Percentiles rank a stretch among this genome's conserved stretches.
Conservation (phyloP, 1,284 basidiomycete species). For the Ganoderma leucocontextum region DNA sequence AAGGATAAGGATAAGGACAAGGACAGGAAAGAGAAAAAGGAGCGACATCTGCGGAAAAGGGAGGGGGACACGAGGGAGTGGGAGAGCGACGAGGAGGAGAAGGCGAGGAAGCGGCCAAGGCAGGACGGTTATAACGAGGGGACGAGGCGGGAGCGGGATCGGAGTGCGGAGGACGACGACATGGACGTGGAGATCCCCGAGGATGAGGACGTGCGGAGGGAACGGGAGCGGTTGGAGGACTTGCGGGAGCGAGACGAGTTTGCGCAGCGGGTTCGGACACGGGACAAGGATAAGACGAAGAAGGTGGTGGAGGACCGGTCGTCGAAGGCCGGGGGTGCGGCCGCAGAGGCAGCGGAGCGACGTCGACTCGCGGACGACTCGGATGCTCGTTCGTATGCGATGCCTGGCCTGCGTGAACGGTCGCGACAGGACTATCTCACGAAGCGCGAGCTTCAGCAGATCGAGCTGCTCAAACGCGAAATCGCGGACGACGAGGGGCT, state of each 20-base stretch:
- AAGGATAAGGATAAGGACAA: slow-evolving; percentile 34
- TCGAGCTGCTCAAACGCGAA: slow-evolving; percentile 92
- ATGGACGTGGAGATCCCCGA: slow-evolving; percentile 63
- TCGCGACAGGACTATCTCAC: slow-evolving; percentile 95
- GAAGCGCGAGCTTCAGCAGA: slow-evolving; percentile 95
- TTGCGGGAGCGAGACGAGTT: slow-evolving; percentile 92
- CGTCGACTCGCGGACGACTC: slow-evolving; percentile 87
- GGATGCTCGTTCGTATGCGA: slow-evolving; percentile 77
- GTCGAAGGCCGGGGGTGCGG: slow-evolving; percentile 73
- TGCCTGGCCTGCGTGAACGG: slow-evolving; percentile 85
- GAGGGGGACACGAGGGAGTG: slow-evolving; percentile 84
- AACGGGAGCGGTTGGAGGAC: slow-evolving; percentile 83
- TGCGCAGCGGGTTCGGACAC: slow-evolving; percentile 85
- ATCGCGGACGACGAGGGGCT: slow-evolving; percentile 92
- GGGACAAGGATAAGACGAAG: slow-evolving; percentile 88
- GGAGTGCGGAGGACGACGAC: slow-evolving; percentile 46
- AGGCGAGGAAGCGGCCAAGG: slow-evolving; percentile 70
- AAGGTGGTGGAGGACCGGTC: slow-evolving; percentile 94
- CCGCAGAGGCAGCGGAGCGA: slow-evolving; percentile 85
- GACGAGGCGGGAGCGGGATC: slow-evolving; percentile 18
- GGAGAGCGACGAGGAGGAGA: slow-evolving; percentile 90
- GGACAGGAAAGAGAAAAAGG: slow-evolving; percentile 59
- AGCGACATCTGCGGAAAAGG: slow-evolving; percentile 78
- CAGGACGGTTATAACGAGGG: slow-evolving; percentile 50
- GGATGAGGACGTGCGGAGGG: slow-evolving; percentile 75